Conservation (phyloP, 108 stramenopile genomes). For the Mediolabrus comicus region DNA sequence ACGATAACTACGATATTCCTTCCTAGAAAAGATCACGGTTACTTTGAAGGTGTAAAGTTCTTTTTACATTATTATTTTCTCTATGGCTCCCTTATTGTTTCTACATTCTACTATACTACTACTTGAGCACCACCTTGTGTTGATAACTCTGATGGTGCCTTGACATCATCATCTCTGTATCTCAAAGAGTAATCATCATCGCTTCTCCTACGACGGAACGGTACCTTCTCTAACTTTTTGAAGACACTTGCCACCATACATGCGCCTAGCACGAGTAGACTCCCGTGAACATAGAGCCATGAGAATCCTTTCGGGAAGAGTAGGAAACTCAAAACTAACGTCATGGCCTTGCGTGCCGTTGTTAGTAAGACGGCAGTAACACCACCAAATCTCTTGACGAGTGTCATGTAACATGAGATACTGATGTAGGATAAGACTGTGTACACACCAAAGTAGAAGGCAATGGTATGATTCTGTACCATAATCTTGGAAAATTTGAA, state of each 20-base stretch:
- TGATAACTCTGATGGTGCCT: not conserved
- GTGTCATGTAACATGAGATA: conserved; percentile 57
- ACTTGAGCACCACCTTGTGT: not conserved
- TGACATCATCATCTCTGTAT: not conserved
- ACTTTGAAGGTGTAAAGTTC: too few species aligned
- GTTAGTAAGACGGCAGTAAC: conserved; percentile 38
- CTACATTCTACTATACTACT: too few species aligned
- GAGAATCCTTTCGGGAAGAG: conserved; percentile 56
- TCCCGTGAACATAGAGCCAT: conserved; percentile 62
- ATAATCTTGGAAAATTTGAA: conserved; percentile 12
- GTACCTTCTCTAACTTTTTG: conserved; percentile 48
- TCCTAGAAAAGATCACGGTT: too few species aligned
- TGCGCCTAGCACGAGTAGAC: conserved; percentile 63
- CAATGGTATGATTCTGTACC: conserved; percentile 13
- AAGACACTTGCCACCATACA: conserved; percentile 52
- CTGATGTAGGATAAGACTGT: conserved; percentile 32
- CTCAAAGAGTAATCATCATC: not conserved
- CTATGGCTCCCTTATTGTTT: too few species aligned
- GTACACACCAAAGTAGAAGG: conserved; percentile 31
- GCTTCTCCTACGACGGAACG: not conserved
- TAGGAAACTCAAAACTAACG: conserved; percentile 32
- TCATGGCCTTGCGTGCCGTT: conserved; percentile 44
- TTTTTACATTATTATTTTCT: too few species aligned
- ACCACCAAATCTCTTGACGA: conserved; percentile 70
- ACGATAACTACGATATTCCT: too few species aligned